Base-by-base conservation (phyloP, 768 basidiomycete genomes). In the Mrakia hoshinonis region DNA sequence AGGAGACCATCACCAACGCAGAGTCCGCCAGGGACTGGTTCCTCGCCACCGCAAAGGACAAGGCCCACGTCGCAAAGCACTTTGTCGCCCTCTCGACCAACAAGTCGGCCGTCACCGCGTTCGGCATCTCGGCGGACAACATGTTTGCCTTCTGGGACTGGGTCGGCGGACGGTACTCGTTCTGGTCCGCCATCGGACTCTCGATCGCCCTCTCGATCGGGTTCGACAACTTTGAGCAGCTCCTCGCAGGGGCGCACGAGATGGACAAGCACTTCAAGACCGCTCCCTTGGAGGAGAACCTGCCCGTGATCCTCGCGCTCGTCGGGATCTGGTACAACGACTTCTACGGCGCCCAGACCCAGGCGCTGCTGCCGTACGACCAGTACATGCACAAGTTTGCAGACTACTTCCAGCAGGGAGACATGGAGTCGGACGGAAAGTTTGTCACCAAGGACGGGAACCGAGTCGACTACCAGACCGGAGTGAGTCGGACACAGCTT, bases 141-240 rank as follows among this genome's bases (percentile, higher is more conserved):
- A 99, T 99, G 94, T 99, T 99, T 86, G 87, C 89, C 79, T 98
- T 99, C 86, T 99, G 95, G 95, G 96, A 98, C 81, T 99, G 96
- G 96, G 96, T 99, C 74, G 96, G 96, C 74, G 96, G 96, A 34
- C 87, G 95, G 74, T 99, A 99, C 85, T 92, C 90, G 76, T 84
- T 99, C 74, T 98, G 96, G 95, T 93, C 91, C 73, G 95, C 96
- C 38, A 97, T 99, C 76, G 96, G 96, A 72, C 84, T 98, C 72
- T 90, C 91, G 55, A 98, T 99, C 81, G 90, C 91, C 48, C 83
- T 98, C 64, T 89, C 87, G 58, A 90, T 98, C 76, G 96, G 96
- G 3, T 96, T 87, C 78, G 90, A 96, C 47, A 90, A 94, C 84
- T 98, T 98, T 79, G 88, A 90, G 79, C 82, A 89, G 78, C 83